Evolutionary conservation across 1,284 basidiomycete species (phyloP), one percentile per base, ranked within the genome.

Genomic region (Heterobasidion irregulare): DNA sequence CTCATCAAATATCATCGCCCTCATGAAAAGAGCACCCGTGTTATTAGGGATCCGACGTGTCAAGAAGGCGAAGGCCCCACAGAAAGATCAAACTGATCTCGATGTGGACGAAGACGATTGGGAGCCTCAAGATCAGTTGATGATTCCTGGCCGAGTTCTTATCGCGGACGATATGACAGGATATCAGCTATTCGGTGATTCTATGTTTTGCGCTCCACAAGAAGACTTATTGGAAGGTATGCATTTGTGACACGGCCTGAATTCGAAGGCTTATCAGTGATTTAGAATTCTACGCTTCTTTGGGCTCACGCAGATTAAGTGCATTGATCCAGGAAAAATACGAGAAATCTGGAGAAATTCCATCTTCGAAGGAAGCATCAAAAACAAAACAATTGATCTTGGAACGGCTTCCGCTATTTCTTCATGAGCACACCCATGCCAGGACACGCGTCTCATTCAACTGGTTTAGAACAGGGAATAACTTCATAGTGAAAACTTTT

Each of bases 361-460:
- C 67, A 52, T 68, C 74, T 44, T 72, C 77, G 0, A 78, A 74
- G 58, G 67, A 70, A 35, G 78, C 83, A 0, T 63, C 65, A 1
- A 80, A 83, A 10, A 77, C 77, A 8, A 79, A 82, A 7, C 62
- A 72, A 1, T 75, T 93, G 36, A 83, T 96, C 1, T 71, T 96
- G n/a, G 91, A 98, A 70, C 78, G 96, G 32, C 75, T 97, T 12
- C 92, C 94, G 0, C 75, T 99, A 36, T 98, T 98, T 74, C 75
- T 98, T 8, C 89, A 97, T 54, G 94, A 97, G 63, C 88, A 93
- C 57, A 84, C 83, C 0, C 85, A 92, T 64, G 76, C 83, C 2
- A 77, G 79, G 36, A 84, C 87, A 1, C 79, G 81, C 33, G 77
- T 90, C 35, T 80, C 88, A 6, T 80, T 82, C 52, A 82, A 82